Conservation (phyloP, 371 early-diverging fungal genomes). For the Mortierella sp. region DNA sequence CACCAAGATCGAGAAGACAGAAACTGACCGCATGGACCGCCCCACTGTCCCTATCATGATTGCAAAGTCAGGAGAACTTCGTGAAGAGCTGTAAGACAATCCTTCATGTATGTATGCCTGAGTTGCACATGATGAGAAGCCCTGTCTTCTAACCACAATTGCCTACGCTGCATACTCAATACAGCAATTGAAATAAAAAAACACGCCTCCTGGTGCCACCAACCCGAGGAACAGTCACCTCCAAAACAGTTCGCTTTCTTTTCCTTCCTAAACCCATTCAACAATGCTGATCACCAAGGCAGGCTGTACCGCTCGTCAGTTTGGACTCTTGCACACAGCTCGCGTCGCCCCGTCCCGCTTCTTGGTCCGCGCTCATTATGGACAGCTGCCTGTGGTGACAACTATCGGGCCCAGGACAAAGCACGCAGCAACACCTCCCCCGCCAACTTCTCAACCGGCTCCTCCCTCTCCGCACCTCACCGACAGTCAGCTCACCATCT, state of each 20-base stretch:
- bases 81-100: constrained; percentile 2
- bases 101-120: too few species aligned
- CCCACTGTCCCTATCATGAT: constrained; percentile 75
- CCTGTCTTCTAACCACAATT: too few species aligned
- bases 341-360: background rate
- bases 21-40: constrained; percentile 67
- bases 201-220: too few species aligned
- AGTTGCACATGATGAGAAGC: too few species aligned
- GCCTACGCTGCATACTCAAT: too few species aligned
- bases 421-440: constrained; percentile 20
- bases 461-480: constrained; percentile 33
- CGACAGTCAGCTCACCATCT: constrained; percentile 55
- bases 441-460: constrained; percentile 3
- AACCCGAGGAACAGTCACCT: too few species aligned
- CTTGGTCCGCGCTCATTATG: constrained; percentile 29
- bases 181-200: too few species aligned
- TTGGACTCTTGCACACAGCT: constrained; percentile 10
- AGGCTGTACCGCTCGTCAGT: constrained; percentile 10
- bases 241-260: background rate
- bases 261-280: background rate
- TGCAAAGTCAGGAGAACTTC: constrained; percentile 80
- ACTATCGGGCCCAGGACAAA: constrained; percentile 11
- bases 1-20: constrained; percentile 66
- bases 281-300: constrained; percentile 23
- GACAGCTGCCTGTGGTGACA: constrained; percentile 41